A percentile compares a stretch with the other conserved stretches of the same genome.
Evolutionary conservation across 768 basidiomycete species (phyloP).

Genomic region (Candolleomyces efflorescens): DNA sequence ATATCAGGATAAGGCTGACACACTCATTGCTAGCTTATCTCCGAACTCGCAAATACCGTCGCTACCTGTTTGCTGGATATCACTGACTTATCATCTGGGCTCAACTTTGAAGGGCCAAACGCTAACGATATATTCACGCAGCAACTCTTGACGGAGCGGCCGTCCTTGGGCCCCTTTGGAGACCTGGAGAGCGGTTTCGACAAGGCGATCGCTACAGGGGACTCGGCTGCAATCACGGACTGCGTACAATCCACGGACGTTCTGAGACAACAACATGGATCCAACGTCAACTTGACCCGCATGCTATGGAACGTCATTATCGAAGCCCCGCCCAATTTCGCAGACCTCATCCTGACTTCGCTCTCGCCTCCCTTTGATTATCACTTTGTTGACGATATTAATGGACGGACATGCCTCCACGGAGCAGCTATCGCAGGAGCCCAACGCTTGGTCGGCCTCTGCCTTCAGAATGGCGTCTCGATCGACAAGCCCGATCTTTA

Average conservation of each 20-base stretch:
- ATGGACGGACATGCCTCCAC: slow-evolving; percentile 90
- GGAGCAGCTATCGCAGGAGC: slow-evolving; percentile 88
- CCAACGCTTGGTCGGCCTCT: slow-evolving; percentile 71
- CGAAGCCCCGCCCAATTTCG: slow-evolving; percentile 69
- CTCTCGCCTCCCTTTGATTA: slow-evolving; percentile 78
- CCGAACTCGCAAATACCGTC: slow-evolving; percentile 90
- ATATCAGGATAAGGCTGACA: slow-evolving; percentile 3
- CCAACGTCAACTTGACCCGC: slow-evolving; percentile 73
- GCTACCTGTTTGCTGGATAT: slow-evolving; percentile 78
- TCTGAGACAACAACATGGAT: slow-evolving; percentile 55
- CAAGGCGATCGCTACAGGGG: slow-evolving; percentile 64
- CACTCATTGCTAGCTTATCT: slow-evolving; percentile 79
- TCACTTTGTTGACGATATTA: slow-evolving; percentile 93
- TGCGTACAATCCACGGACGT: slow-evolving; percentile 68
- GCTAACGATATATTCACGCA: slow-evolving; percentile 71
- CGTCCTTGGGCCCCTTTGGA: slow-evolving; percentile 66
- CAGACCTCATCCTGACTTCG: slow-evolving; percentile 69
- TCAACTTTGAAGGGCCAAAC: slow-evolving; percentile 77
- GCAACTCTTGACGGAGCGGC: slow-evolving; percentile 63
- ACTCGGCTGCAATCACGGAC: slow-evolving; percentile 58
- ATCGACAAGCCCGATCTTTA: slow-evolving; percentile 81
- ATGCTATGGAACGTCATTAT: slow-evolving; percentile 93
- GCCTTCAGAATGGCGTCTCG: slow-evolving; percentile 69
- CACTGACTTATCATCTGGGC: slow-evolving; percentile 68
- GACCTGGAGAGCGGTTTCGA: slow-evolving; percentile 88